Evolutionary conservation across 139 green algal species (phyloP).

Genomic region (Chlamydomonas incerta): DNA sequence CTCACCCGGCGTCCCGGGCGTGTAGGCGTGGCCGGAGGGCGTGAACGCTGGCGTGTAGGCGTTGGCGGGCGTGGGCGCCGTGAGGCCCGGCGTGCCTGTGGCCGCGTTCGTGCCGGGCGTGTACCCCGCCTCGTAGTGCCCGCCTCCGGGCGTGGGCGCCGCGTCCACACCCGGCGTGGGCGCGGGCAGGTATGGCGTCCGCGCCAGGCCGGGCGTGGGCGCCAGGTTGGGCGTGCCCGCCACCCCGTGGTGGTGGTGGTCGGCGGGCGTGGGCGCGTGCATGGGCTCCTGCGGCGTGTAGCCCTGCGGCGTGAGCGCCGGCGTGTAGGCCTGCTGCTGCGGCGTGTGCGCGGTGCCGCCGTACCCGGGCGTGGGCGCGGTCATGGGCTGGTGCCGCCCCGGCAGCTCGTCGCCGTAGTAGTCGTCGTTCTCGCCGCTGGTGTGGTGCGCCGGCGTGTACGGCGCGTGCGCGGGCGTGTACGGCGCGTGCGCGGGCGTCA

Average conservation of each 20-base stretch:
- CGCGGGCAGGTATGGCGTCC: slow-evolving; percentile 47
- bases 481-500: slow-evolving; percentile 62
- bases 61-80: slow-evolving; percentile 13
- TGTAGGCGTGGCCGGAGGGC: slow-evolving; percentile 35
- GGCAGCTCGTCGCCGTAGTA: slow-evolving; percentile 33
- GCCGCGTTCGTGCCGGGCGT: slow-evolving; percentile 19
- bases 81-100: slow-evolving; percentile 37
- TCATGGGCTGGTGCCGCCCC: slow-evolving; percentile 21
- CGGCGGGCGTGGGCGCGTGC: slow-evolving; percentile 44
- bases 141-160: slow-evolving; percentile 33
- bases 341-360: slow-evolving; percentile 38
- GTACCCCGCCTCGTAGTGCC: slow-evolving; percentile 11
- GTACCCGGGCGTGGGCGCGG: slow-evolving; percentile 45
- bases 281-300: slow-evolving; percentile 37
- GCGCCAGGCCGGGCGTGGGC: slow-evolving; percentile 35
- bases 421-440: slow-evolving; percentile 37
- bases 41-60: slow-evolving; percentile 49
- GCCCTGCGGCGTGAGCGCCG: slow-evolving; percentile 46
- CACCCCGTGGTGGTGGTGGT: slow-evolving; percentile 1
- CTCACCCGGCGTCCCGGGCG: slow-evolving; percentile 41
- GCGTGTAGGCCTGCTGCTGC: slow-evolving; percentile 42
- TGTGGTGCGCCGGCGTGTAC: slow-evolving; percentile 31
- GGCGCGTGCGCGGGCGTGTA: slow-evolving; percentile 57
- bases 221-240: slow-evolving; percentile 34
- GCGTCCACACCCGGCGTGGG: slow-evolving; percentile 32